A percentile compares a stretch with the other conserved stretches of the same genome.
phyloP scores from a whole-genome alignment of 73 alveolate genomes.

The Strombidium stylifer region DNA sequence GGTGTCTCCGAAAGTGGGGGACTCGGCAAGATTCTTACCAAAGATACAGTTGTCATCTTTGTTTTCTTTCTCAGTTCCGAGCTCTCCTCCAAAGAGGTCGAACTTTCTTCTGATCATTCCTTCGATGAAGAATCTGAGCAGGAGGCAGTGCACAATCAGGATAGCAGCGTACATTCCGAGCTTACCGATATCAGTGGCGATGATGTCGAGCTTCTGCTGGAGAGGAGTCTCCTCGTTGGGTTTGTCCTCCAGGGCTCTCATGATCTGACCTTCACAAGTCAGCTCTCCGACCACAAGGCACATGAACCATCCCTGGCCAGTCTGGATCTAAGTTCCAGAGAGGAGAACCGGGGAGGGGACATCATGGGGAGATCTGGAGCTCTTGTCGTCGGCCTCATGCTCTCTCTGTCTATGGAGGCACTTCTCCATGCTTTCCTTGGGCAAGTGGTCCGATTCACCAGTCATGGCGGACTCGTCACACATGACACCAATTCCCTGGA shows the following conservation, averaged over 20 bases:
- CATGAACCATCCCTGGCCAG: conserved; percentile 74
- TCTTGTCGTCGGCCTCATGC: conserved; percentile 27
- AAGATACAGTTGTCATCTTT: too few relatives aligned
- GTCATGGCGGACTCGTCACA: conserved; percentile 83
- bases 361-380: conserved; percentile 20
- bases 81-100: conserved; percentile 57
- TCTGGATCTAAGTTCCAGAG: conserved; percentile 71
- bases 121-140: conserved; percentile 60
- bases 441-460: conserved; percentile 72
- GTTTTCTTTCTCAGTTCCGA: conserved; percentile 8
- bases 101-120: conserved; percentile 36
- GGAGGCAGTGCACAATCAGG: conserved; percentile 70
- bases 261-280: conserved; percentile 68
- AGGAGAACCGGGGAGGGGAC: conserved; percentile 73
- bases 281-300: conserved; percentile 51
- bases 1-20: too few relatives aligned
- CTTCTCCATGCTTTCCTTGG: conserved; percentile 41
- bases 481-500: conserved; percentile 39
- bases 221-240: conserved; percentile 84
- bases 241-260: conserved; percentile 20
- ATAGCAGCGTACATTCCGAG: conserved; percentile 87
- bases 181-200: conserved; percentile 91
- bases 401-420: conserved; percentile 53
- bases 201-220: conserved; percentile 87
- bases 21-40: too few relatives aligned